Base-by-base conservation (phyloP, 768 basidiomycete genomes). In the Chalciporus pseudorubinellus region DNA sequence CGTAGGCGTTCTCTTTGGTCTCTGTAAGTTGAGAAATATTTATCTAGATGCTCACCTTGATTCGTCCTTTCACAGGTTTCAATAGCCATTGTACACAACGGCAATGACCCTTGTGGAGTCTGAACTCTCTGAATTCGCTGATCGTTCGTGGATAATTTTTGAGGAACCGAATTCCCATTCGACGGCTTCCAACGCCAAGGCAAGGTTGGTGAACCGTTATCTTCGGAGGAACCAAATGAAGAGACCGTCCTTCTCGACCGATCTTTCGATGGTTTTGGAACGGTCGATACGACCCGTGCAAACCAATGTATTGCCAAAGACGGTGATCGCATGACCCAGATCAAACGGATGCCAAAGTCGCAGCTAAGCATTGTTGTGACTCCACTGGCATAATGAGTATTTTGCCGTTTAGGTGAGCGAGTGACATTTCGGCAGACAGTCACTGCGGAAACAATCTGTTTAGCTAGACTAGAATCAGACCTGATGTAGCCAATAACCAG, bases 51-150 rank as follows among this genome's bases (percentile, higher is more conserved):
- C 22, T 7, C 18, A 16, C 20, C 18, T 41, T 43, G 24, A 46
- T 41, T 40, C 21, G 20, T 42, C 20, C 43, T 24, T 40, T 13
- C 29, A 11, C 44, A 87, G 90, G 91, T 2, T 94, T 28, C 9
- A 28, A 33, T 59, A 91, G 91, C 70, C 91, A 14, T 73, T 92
- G 0, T 93, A 94, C 73, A 95, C 91, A 0, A 80, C 89, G 0
- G 93, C 90, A 18, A 95, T 95, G 93, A 82, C 84, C 0, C 72
- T 94, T 39, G 76, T 94, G 33, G 93, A n/a, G n/a, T n/a, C n/a
- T n/a, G n/a, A n/a, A 95, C 69, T 91, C 88, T 0, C 63, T 82
- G 21, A 92, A 95, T 70, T 93, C 90, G 76, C 83, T 9, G 76
- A 83, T 55, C 72, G 68, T 14, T 73, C 74, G 0, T 80, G 79